Conservation (phyloP, 2,329 filamentous ascomycete genomes). For the Cadophora malorum region DNA sequence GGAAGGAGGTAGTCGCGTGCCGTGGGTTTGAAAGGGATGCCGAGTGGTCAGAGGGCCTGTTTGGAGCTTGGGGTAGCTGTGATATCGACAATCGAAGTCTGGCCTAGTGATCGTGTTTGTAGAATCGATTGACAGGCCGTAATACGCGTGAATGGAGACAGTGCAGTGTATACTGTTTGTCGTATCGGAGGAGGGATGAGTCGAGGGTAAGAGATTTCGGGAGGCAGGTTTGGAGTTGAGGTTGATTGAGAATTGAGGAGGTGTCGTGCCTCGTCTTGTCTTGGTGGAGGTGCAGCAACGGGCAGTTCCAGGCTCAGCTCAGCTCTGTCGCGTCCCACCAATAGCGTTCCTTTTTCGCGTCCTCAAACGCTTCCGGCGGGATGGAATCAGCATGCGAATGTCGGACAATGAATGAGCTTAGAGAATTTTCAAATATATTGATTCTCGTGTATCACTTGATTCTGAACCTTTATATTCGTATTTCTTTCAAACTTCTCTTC, state of each 20-base stretch:
- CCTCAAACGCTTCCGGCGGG: background rate
- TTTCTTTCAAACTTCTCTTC: no score
- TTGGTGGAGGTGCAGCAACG: background rate
- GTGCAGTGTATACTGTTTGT: background rate
- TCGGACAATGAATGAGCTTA: background rate
- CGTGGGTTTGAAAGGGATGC: background rate
- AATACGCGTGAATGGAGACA: background rate
- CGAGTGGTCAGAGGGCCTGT: background rate
- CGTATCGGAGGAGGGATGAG: background rate
- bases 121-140: background rate
- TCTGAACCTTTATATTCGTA: background rate
- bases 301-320: background rate
- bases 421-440: background rate
- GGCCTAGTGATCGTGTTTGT: background rate
- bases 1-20: background rate
- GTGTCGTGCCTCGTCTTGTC: background rate
- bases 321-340: constrained; percentile 3
- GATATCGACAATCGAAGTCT: background rate
- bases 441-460: background rate
- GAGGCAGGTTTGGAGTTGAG: background rate
- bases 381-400: background rate
- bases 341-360: constrained; percentile 14
- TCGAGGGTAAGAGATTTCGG: background rate
- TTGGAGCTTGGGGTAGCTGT: background rate
- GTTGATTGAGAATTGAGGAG: background rate